phyloP scores from a whole-genome alignment of 1,139 yeast genomes.

The Suhomyces panamericanus region DNA sequence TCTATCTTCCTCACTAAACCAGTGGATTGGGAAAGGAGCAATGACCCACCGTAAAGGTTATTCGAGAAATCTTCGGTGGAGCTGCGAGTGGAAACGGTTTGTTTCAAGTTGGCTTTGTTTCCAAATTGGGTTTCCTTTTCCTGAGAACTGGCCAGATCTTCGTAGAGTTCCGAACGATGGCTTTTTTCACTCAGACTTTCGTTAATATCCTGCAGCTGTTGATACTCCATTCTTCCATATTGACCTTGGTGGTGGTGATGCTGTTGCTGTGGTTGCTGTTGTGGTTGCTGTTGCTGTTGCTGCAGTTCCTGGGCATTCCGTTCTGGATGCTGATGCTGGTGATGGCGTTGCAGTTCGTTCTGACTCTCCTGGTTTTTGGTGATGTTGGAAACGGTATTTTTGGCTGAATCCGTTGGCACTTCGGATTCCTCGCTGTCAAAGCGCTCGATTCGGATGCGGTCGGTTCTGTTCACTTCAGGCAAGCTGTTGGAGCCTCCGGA shows the following conservation, averaged over 20 bases:
- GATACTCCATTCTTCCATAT: background rate
- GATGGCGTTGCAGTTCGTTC: background rate
- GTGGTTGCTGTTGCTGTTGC: background rate
- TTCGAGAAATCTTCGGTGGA: conserved; percentile 35
- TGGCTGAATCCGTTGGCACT: background rate
- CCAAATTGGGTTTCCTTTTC: conserved; percentile 4
- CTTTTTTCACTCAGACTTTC: conserved; percentile 1
- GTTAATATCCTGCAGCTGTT: background rate
- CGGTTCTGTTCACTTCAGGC: conserved; percentile 1
- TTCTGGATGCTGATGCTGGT: background rate
- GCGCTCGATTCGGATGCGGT: background rate
- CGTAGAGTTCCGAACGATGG: conserved; percentile 4
- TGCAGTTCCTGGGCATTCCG: background rate
- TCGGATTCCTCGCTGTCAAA: background rate
- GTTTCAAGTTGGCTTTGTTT: conserved; percentile 2
- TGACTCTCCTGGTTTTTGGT: background rate
- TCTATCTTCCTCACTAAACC: conserved; percentile 44
- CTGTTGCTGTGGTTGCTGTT: background rate
- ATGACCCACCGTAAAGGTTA: conserved; percentile 46
- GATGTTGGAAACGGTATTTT: background rate
- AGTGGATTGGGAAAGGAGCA: conserved; percentile 47
- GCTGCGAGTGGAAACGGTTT: conserved; percentile 17
- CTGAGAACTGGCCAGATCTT: conserved; percentile 5
- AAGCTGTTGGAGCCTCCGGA: conserved; percentile 1
- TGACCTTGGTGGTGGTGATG: too few relatives aligned